These are phyloP conservation scores for Botrytis pseudocinerea DNA, from an alignment of 2,329 filamentous ascomycete genomes.

Conservation along the genomic window DNA sequence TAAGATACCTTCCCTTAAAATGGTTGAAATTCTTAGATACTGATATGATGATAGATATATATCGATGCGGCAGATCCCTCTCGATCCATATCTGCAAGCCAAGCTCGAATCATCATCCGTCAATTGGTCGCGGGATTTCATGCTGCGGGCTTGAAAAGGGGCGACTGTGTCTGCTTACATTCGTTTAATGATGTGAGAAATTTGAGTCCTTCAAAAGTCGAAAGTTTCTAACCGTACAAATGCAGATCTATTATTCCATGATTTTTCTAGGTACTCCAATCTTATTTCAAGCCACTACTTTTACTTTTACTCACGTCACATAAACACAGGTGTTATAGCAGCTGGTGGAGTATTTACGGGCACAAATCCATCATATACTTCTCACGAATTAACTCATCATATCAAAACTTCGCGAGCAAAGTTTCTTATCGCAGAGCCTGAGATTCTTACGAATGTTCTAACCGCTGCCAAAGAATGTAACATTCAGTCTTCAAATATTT, in stretches of 20 bases:
- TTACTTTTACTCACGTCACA: background rate
- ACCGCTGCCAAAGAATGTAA: constrained; percentile 36
- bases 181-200: constrained; percentile 38
- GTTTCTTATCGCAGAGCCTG: constrained; percentile 36
- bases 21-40: background rate
- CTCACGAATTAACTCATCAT: constrained; percentile 38
- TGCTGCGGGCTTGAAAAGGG: constrained; percentile 33
- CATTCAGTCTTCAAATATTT: constrained; percentile 34
- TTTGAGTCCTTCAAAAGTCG: too few relatives aligned
- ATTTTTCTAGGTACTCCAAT: constrained; percentile 30
- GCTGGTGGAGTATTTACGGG: constrained; percentile 37
- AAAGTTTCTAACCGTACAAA: background rate
- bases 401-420: constrained; percentile 34
- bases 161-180: constrained; percentile 39
- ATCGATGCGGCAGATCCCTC: constrained; percentile 34
- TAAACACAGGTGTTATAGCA: constrained; percentile 35
- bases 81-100: constrained; percentile 34
- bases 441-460: constrained; percentile 31
- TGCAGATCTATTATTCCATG: constrained; percentile 35
- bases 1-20: background rate
- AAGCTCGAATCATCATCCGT: constrained; percentile 33
- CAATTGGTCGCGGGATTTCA: constrained; percentile 37
- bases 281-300: background rate
- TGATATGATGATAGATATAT: constrained; percentile 33
- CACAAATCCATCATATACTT: constrained; percentile 37